Conservation (phyloP, 2,329 filamentous ascomycete species). For the Lasiodiplodia citricola region DNA sequence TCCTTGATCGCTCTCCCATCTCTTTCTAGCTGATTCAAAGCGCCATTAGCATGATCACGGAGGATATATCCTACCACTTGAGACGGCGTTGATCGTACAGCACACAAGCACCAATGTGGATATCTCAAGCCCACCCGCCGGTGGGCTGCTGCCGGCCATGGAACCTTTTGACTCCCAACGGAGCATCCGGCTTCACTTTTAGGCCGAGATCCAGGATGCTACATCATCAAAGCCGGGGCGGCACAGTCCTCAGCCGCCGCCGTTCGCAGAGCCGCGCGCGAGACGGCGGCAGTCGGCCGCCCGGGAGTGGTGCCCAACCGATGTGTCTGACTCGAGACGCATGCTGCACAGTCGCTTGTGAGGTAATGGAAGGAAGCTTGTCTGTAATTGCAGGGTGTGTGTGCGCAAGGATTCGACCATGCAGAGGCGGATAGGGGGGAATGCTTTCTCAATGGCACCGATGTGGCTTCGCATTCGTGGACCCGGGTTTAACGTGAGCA, state of each 20-base stretch:
- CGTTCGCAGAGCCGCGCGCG: not conserved
- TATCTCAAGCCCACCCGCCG: not conserved
- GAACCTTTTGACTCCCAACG: not conserved
- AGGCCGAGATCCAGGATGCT: conserved; percentile 15
- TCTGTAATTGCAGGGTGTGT: conserved; percentile 14
- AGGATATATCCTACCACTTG: not conserved
- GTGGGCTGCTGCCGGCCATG: not conserved
- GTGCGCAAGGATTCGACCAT: not conserved
- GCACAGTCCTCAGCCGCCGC: not conserved
- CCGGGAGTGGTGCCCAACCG: not conserved
- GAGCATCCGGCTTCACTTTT: conserved; percentile 21
- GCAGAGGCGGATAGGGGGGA: conserved; percentile 5
- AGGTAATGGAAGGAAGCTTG: conserved; percentile 7
- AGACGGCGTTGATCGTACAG: not conserved
- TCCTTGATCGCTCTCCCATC: not conserved
- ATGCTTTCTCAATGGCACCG: conserved; percentile 4
- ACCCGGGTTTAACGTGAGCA: not conserved
- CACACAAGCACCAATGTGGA: not conserved
- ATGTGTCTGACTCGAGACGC: conserved; percentile 8
- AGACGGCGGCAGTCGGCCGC: not conserved
- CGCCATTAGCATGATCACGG: not conserved
- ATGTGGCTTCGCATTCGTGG: conserved; percentile 1
- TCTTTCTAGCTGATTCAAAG: conserved; percentile 1
- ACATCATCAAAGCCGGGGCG: not conserved
- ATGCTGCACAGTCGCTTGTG: conserved; percentile 1